These are phyloP conservation scores for Lasiosphaeris hirsuta DNA, from an alignment of 495 filamentous ascomycete genomes.

Conservation along the genomic window DNA sequence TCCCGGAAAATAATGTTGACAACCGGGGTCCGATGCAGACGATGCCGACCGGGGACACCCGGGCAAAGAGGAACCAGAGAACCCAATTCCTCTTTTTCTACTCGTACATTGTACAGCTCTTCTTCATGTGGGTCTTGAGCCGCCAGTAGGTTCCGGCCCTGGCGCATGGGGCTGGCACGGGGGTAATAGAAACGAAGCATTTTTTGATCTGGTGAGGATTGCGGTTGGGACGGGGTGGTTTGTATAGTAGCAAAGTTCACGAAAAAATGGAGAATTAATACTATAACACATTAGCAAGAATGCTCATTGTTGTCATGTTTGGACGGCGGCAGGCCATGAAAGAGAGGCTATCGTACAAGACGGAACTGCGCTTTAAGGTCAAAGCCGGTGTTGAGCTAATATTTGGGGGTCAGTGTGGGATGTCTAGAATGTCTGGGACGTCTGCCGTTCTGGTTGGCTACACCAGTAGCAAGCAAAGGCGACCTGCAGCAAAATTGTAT, in stretches of 20 bases:
- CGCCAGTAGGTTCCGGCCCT: conserved; percentile 22
- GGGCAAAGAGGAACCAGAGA: conserved; percentile 80
- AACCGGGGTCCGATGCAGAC: conserved; percentile 71
- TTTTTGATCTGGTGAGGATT: neutral
- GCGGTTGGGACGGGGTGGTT: neutral
- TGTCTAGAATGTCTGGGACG: too few species aligned
- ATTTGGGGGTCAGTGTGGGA: too few species aligned
- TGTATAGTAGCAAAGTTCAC: neutral
- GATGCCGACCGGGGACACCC: conserved; percentile 55
- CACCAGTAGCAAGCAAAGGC: too few species aligned
- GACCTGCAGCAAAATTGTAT: too few species aligned
- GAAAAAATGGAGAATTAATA: neutral
- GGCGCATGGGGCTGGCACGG: too few species aligned
- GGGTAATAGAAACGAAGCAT: neutral
- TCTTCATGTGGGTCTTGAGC: conserved; percentile 92
- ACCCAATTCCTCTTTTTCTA: conserved; percentile 97
- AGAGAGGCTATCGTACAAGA: too few species aligned
- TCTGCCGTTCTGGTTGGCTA: too few species aligned
- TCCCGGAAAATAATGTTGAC: conserved; percentile 74
- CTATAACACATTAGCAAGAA: neutral
- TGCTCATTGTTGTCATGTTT: too few species aligned
- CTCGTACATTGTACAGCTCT: conserved; percentile 85
- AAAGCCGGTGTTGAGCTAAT: too few species aligned
- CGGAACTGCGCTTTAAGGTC: too few species aligned
- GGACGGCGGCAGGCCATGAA: too few species aligned